These are phyloP conservation scores for Coelastrella sp. DNA, from an alignment of 139 green algal genomes.

Conservation along the genomic window DNA sequence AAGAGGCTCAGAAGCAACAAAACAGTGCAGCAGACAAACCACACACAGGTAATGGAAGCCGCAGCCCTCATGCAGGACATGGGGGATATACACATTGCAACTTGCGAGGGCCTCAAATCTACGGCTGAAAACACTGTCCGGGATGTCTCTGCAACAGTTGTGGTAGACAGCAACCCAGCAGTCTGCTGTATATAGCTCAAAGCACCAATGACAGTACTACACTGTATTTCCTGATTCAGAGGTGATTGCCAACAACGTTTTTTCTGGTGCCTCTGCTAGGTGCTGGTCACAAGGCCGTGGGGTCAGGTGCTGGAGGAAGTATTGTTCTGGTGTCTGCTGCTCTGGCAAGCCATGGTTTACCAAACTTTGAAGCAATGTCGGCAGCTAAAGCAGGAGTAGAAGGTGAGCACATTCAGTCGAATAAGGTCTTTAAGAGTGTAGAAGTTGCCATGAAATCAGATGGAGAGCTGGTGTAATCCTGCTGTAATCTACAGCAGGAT, in stretches of 20 bases:
- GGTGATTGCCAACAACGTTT: neutral
- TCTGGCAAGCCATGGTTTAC: slow-evolving; percentile 56
- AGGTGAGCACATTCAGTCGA: slow-evolving; percentile 49
- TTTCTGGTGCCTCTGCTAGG: neutral
- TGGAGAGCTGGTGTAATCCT: too few species aligned
- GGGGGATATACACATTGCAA: neutral
- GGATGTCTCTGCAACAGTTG: too few species aligned
- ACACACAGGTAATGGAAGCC: neutral
- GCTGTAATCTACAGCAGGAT: too few species aligned
- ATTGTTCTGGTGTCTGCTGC: slow-evolving; percentile 72
- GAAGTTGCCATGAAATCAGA: too few species aligned
- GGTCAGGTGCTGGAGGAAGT: slow-evolving; percentile 54
- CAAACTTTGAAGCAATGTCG: slow-evolving; percentile 78
- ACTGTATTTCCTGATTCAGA: neutral
- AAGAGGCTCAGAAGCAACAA: slow-evolving; percentile 32
- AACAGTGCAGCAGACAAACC: neutral
- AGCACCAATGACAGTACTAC: neutral
- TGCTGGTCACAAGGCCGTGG: neutral
- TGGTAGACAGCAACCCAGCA: too few species aligned
- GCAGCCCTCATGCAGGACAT: neutral
- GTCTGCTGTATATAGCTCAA: neutral
- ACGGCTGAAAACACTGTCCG: too few species aligned
- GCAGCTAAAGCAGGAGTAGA: slow-evolving; percentile 79
- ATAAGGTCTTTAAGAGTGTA: too few species aligned
- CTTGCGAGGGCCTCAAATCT: too few species aligned